Percentiles rank a stretch among this genome's conserved stretches.
Conservation (phyloP, 345 rosid genomes). For the Melaleuca alternifolia region DNA sequence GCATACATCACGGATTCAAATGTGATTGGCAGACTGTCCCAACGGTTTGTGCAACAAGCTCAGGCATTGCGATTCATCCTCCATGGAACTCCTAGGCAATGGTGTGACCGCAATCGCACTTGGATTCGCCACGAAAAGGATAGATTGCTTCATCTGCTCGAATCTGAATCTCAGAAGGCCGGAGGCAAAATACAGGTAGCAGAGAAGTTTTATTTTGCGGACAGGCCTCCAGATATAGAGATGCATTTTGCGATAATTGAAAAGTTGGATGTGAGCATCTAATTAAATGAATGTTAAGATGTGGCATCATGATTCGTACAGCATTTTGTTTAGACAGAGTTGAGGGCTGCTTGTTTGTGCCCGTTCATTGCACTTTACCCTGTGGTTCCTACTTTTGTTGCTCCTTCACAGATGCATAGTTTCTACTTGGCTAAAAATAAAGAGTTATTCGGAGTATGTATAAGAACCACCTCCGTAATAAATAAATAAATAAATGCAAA, state of each 20-base stretch:
- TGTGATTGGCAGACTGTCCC: conserved; percentile 38
- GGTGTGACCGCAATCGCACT: conserved; percentile 56
- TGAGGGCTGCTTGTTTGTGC: not conserved
- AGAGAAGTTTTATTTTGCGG: conserved; percentile 58
- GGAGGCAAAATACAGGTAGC: conserved; percentile 39
- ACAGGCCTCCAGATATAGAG: conserved; percentile 44
- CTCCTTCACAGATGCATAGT: not conserved
- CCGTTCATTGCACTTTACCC: not conserved
- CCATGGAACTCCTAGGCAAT: conserved; percentile 93
- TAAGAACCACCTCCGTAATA: not conserved
- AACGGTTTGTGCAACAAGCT: conserved; percentile 16
- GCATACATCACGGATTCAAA: conserved; percentile 54
- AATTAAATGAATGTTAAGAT: not conserved
- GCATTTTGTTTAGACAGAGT: not conserved
- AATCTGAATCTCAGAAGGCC: conserved; percentile 25
- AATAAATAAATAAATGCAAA: not conserved
- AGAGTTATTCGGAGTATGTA: not conserved
- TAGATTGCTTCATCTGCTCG: conserved; percentile 32
- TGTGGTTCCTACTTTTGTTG: not conserved
- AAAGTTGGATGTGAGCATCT: conserved; percentile 37
- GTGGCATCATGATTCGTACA: not conserved
- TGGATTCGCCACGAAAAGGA: conserved; percentile 61
- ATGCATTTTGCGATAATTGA: conserved; percentile 88
- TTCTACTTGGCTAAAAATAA: not conserved
- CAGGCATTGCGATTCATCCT: conserved; percentile 31